phyloP scores from a whole-genome alignment of 2,329 filamentous ascomycete species.

The Cryphonectria nitschkei region DNA sequence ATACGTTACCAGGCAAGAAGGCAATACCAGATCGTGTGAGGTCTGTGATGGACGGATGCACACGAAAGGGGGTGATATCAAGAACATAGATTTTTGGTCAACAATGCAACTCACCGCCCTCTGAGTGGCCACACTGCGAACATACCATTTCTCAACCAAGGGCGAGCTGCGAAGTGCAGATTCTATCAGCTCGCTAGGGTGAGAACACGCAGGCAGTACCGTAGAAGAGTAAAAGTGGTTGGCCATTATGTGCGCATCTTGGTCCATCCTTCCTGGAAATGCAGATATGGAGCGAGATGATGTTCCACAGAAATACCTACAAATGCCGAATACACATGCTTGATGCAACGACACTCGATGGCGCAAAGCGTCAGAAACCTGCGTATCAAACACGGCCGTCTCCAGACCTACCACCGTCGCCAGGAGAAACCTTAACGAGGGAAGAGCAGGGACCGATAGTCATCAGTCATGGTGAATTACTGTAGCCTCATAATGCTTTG shows the following conservation, averaged over 20 bases:
- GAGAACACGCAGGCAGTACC: background rate
- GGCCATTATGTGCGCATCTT: background rate
- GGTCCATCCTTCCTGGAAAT: background rate
- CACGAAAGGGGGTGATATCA: background rate
- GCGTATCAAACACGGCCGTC: background rate
- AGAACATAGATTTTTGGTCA: background rate
- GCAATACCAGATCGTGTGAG: background rate
- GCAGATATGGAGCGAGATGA: background rate
- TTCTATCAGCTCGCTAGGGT: background rate
- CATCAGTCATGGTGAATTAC: background rate
- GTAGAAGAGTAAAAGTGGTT: background rate
- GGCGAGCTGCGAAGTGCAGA: background rate
- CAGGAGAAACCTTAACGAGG: background rate
- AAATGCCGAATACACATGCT: background rate
- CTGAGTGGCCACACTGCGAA: background rate
- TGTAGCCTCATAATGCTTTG: too few relatives aligned
- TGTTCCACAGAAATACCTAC: background rate
- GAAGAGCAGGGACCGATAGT: background rate
- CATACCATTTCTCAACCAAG: background rate
- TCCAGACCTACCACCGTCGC: background rate
- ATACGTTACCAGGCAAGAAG: background rate
- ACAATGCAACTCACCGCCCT: background rate
- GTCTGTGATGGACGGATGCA: background rate
- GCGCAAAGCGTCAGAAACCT: background rate
- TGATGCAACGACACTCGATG: background rate